These are phyloP conservation scores for Ustulina deusta DNA, from an alignment of 2,329 filamentous ascomycete species.

Conservation along the genomic window DNA sequence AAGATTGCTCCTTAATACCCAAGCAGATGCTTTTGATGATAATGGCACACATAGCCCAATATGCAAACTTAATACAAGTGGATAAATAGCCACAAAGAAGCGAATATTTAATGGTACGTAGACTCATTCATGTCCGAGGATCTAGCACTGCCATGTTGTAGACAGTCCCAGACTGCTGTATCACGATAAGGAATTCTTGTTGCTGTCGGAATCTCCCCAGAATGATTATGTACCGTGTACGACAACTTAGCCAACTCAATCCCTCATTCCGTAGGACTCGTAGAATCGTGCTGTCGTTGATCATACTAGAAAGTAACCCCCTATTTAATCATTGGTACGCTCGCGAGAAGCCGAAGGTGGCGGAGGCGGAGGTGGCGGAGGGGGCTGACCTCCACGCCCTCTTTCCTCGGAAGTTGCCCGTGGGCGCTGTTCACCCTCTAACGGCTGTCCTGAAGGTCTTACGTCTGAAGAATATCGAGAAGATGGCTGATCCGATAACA, in stretches of 20 bases:
- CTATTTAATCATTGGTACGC: constrained; percentile 22
- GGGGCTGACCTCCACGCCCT: constrained; percentile 46
- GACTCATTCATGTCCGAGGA: constrained; percentile 8
- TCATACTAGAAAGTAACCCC: not conserved
- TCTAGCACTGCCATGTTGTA: constrained; percentile 17
- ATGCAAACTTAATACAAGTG: constrained; percentile 37
- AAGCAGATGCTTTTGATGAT: constrained; percentile 35
- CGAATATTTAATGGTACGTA: constrained; percentile 17
- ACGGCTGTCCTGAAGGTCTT: constrained; percentile 43
- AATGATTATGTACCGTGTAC: constrained; percentile 11
- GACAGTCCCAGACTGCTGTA: constrained; percentile 24
- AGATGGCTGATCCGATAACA: constrained; percentile 57
- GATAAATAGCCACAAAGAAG: constrained; percentile 28
- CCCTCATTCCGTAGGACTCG: not conserved
- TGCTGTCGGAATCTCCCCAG: not conserved
- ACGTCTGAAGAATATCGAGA: constrained; percentile 48
- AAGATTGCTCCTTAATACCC: constrained; percentile 12
- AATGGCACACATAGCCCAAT: constrained; percentile 20
- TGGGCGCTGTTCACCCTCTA: constrained; percentile 50
- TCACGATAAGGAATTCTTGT: constrained; percentile 3
- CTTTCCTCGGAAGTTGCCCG: constrained; percentile 53
- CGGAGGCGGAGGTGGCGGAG: constrained; percentile 32
- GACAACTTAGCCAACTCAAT: not conserved
- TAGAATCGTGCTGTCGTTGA: constrained; percentile 8
- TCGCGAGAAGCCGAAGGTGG: constrained; percentile 26